Evolutionary conservation across 345 rosid genomes (phyloP).

Genomic region (Triadica sebifera): DNA sequence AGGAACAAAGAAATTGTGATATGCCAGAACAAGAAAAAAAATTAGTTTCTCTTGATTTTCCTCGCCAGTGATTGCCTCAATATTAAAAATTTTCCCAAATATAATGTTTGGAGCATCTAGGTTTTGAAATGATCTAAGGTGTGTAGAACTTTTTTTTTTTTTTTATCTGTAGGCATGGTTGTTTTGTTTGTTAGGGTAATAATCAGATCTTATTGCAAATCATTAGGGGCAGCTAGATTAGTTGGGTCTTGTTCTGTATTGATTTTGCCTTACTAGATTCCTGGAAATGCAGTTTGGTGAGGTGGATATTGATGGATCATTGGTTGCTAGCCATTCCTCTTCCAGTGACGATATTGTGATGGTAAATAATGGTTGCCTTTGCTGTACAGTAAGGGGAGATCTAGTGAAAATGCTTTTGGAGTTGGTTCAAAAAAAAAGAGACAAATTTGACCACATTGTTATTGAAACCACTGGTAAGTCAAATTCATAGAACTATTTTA

Average conservation of each 20-base stretch:
- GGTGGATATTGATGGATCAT: slow-evolving; percentile 67
- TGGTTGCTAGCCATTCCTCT: slow-evolving; percentile 73
- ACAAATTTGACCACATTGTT: slow-evolving; percentile 70
- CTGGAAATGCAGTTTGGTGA: slow-evolving; percentile 53
- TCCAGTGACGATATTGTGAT: slow-evolving; percentile 58
- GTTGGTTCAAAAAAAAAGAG: slow-evolving; percentile 52
- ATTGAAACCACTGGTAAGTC: slow-evolving; percentile 73
- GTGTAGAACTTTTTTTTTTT: not conserved
- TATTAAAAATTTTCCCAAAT: not conserved
- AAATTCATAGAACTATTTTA: not conserved
- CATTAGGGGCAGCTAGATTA: not conserved
- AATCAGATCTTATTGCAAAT: not conserved
- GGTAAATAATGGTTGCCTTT: slow-evolving; percentile 72
- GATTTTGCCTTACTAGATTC: not conserved
- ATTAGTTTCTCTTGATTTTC: not conserved
- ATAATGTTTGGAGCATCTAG: too few relatives aligned
- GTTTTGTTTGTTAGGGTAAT: not conserved
- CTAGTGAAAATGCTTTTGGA: slow-evolving; percentile 76
- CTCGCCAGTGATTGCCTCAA: not conserved
- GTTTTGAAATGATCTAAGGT: not conserved
- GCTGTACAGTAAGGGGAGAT: slow-evolving; percentile 77
- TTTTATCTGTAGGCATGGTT: not conserved
- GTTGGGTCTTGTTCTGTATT: not conserved
- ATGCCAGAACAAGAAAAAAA: not conserved
- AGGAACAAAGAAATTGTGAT: too few relatives aligned